Evolutionary conservation across 495 filamentous ascomycete species (phyloP), one percentile per base, ranked within the genome.

Genomic region (Talaromyces liani): DNA sequence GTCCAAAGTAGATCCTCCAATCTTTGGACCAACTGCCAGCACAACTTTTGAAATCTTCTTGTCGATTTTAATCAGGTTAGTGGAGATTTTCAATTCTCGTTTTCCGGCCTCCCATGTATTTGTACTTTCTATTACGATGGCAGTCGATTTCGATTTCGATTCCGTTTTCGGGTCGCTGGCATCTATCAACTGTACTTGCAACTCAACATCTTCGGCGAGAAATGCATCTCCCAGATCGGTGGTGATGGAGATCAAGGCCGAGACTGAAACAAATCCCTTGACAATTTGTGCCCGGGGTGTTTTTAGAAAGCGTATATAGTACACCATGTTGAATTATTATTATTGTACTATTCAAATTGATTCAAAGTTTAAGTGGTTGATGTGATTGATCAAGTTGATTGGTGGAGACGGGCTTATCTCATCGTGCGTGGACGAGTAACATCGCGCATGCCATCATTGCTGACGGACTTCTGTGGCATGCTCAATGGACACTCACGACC

Each of bases 151-250:
- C 27, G 27, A 29, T 29, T 33, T 54, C 33, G 41, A 22, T 29
- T 81, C 70, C 10, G 53, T 56, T 4, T 67, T 61, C 2, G 71
- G 64, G 53, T 70, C 56, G 24, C 72, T 65, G 7, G 66, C 67
- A 65, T 70, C 62, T 7, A 73, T 65, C 27, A 90, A 69, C 47
- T 79, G 79, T 49, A 79, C 75, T 4, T 77, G 66, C 58, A 97
- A 71, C 25, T 80, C 79, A 39, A 83, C 72, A 68, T 88, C 82
- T n/a, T 84, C 75, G 22, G 80, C 79, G n/a, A 92, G 83, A 71
- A 94, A 95, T 1, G 83, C 80, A 72, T 98, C 93, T 2, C 93
- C 92, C 7, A 98, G 78, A 70, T 98, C 94, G 41, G 93, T 94
- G 45, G 91, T 91, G 71, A 98, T 86, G 58, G 91, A 92, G 61